Evolutionary conservation across 371 early-diverging fungal genomes (phyloP).

Genomic region (Chytridiales sp.): DNA sequence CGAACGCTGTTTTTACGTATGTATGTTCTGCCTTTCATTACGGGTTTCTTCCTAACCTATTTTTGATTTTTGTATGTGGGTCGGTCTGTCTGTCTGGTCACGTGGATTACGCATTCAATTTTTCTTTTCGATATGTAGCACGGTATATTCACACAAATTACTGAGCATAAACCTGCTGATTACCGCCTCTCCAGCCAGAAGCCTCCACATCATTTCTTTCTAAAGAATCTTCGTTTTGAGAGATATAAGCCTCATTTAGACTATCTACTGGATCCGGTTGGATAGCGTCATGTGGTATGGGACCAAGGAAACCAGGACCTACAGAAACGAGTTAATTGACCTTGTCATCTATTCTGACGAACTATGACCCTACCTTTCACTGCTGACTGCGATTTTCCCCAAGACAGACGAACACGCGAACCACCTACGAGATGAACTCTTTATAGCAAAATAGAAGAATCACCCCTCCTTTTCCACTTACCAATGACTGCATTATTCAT

Average conservation of each 20-base stretch:
- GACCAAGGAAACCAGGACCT: no score
- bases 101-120: no score
- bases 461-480: constrained; percentile 7
- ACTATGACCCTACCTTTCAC: no score
- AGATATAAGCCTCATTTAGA: constrained; percentile 46
- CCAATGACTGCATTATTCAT: constrained; percentile 83
- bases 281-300: constrained; percentile 39
- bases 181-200: constrained; percentile 42
- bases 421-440: constrained; percentile 38
- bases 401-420: constrained; percentile 79
- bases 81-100: no score
- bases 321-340: no score
- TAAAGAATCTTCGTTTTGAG: constrained; percentile 42
- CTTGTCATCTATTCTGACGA: no score
- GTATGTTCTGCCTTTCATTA: no score
- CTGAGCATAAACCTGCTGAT: constrained; percentile 43
- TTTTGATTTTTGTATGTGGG: no score
- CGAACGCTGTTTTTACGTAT: no score
- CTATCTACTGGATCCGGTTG: constrained; percentile 46
- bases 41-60: no score
- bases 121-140: no score
- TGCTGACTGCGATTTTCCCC: constrained; percentile 73
- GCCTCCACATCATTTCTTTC: constrained; percentile 40
- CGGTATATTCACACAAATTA: no score
- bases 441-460: neutral